Base-by-base conservation (phyloP, 2,329 filamentous ascomycete genomes). In the Chaetoscypha palmicola region DNA sequence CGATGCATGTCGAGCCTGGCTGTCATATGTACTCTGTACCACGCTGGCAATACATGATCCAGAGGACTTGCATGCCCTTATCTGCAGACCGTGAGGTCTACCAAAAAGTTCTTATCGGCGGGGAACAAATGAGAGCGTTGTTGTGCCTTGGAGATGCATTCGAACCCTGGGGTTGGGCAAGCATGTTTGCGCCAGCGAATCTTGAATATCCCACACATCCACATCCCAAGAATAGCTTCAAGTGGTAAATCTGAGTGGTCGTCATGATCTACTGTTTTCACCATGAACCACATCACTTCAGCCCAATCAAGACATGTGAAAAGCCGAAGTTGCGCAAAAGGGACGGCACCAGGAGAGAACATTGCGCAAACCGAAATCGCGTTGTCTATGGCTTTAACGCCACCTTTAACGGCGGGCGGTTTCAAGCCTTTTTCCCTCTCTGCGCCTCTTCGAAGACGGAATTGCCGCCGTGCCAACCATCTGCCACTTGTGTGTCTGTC, bases 391-490 rank as follows among this genome's bases (percentile, higher is more conserved):
- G 12, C 12, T 7, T 7, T 7, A 7, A 28, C 32, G 32, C 32
- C 32, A 34, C 32, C 10, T 16, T 10, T 16, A 34, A 34, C 32
- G 32, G 32, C n/a, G 14, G 32, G 44, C 32, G 19, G 39, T 45
- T 38, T 47, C 43, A 52, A 52, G 49, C 51, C 30, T 51, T 51
- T 38, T 11, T 5, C 24, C 23, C 49, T n/a, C n/a, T 33, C 5
- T 9, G 30, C 24, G 24, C 24, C 24, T 28, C 12, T 16, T 8
- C 5, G 19, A 19, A 20, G 20, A 14, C 52, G 52, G 52, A 46
- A 55, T 47, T 55, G 49, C 52, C 54, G 54, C 52, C 26, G 49
- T 42, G 37, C 32, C 41, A 35, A 19, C 17, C 23, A 48, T 43
- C 20, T 48, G 49, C 48, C 41, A 41, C 38, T 32, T 40, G 30